phyloP scores from a whole-genome alignment of 768 basidiomycete species.

The Kwoniella botswanensis region DNA sequence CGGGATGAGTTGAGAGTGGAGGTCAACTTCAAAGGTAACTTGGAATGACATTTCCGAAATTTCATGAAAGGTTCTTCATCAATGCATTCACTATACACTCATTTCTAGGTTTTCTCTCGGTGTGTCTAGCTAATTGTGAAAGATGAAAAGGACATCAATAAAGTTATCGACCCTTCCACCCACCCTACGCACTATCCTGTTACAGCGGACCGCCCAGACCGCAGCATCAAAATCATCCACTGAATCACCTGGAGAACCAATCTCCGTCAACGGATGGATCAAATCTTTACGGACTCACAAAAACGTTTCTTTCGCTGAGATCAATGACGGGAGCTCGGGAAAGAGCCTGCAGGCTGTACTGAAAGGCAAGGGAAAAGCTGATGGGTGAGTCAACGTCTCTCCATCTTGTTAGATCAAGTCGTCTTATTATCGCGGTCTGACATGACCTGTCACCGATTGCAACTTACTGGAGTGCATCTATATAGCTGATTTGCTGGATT shows the following conservation, averaged over 20 bases:
- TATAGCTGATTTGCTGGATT: no score
- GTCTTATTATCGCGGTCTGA: no score
- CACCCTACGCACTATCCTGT: slow-evolving; percentile 15
- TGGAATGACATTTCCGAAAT: no score
- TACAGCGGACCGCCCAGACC: neutral
- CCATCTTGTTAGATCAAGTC: neutral
- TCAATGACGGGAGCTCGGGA: slow-evolving; percentile 78
- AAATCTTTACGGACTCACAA: slow-evolving; percentile 85
- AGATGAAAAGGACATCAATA: slow-evolving; percentile 13
- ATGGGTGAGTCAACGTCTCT: slow-evolving; percentile 38
- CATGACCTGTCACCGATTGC: no score
- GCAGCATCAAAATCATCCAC: neutral
- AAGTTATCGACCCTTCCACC: slow-evolving; percentile 26
- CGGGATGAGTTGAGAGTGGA: no score
- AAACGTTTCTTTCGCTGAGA: slow-evolving; percentile 75
- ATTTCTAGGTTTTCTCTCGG: no score
- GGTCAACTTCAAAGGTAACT: no score
- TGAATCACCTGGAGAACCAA: slow-evolving; percentile 7
- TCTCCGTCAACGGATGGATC: slow-evolving; percentile 79
- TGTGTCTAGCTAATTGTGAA: neutral
- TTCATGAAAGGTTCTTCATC: no score
- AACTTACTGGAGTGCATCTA: no score
- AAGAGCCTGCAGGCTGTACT: slow-evolving; percentile 81
- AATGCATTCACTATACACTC: no score
- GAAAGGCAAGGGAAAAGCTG: slow-evolving; percentile 59